These are phyloP conservation scores for Rhizoclosmatium globosum DNA, from an alignment of 192 early-diverging fungal species.

Conservation along the genomic window DNA sequence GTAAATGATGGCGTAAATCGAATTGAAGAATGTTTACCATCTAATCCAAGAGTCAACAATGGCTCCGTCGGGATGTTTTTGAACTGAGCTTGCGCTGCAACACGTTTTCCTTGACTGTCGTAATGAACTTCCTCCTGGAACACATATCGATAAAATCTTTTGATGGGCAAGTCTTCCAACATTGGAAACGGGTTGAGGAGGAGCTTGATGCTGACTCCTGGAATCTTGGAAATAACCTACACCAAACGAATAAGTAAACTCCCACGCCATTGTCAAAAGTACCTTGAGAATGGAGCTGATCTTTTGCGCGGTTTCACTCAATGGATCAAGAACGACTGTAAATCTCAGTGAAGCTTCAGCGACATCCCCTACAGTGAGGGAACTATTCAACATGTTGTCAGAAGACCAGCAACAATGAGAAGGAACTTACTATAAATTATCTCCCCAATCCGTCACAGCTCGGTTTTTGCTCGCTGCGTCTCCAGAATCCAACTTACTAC, in stretches of 20 bases:
- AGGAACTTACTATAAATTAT: conserved; percentile 22
- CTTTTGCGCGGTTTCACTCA: conserved; percentile 82
- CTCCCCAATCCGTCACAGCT: conserved; percentile 4
- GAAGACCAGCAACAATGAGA: background rate
- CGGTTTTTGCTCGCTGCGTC: background rate
- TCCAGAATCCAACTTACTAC: background rate
- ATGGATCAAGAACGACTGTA: conserved; percentile 76
- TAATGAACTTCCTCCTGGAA: conserved; percentile 70
- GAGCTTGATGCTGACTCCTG: conserved; percentile 72
- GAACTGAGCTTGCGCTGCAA: conserved; percentile 72
- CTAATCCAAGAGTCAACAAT: conserved; percentile 86
- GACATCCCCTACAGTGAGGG: conserved; percentile 11
- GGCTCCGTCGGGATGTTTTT: conserved; percentile 76
- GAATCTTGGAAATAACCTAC: conserved; percentile 63
- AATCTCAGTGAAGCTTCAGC: conserved; percentile 24
- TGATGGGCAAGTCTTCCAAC: conserved; percentile 76
- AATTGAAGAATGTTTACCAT: conserved; percentile 53
- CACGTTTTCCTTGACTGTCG: conserved; percentile 49
- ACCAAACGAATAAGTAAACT: background rate
- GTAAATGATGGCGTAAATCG: background rate
- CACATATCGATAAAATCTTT: conserved; percentile 91
- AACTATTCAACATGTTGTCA: background rate
- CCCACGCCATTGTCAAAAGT: background rate
- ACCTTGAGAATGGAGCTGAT: conserved; percentile 76
- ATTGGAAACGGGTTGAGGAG: conserved; percentile 68